These are phyloP conservation scores for Aspergillus ellipticus DNA, from an alignment of 495 filamentous ascomycete genomes.

Conservation along the genomic window DNA sequence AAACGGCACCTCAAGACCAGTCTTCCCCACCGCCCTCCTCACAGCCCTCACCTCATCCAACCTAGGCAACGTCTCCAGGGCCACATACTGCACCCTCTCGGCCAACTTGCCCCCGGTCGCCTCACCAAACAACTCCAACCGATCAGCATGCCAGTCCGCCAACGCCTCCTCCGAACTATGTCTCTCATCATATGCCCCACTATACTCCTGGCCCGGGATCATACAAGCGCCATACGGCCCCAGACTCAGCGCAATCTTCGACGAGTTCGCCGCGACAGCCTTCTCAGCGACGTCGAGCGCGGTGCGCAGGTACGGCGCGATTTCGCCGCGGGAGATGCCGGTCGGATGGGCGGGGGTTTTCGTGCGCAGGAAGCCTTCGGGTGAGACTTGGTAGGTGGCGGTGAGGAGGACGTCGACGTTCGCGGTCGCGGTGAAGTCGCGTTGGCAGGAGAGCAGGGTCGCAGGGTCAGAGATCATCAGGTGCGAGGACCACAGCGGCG, in stretches of 20 bases:
- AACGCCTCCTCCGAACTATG: conserved; percentile 42
- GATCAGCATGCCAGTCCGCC: conserved; percentile 51
- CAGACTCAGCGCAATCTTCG: conserved; percentile 47
- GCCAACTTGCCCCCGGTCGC: conserved; percentile 22
- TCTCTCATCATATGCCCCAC: conserved; percentile 51
- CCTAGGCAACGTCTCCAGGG: conserved; percentile 61
- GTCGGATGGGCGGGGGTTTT: conserved; percentile 20
- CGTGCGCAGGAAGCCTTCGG: conserved; percentile 48
- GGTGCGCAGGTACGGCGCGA: conserved; percentile 21
- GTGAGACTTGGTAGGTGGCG: conserved; percentile 61
- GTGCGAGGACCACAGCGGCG: conserved; percentile 64
- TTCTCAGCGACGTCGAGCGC: conserved; percentile 32
- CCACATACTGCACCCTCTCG: conserved; percentile 46
- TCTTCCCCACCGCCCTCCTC: conserved; percentile 29
- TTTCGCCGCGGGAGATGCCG: conserved; percentile 22
- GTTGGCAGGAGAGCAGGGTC: conserved; percentile 51
- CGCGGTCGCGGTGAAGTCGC: conserved; percentile 42
- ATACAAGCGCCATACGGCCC: conserved; percentile 65
- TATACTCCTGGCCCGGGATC: conserved; percentile 58
- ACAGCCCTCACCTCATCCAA: conserved; percentile 59
- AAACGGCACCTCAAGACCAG: conserved; percentile 25
- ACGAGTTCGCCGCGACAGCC: conserved; percentile 17
- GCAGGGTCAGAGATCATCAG: conserved; percentile 48
- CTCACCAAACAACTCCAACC: conserved; percentile 46
- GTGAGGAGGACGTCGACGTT: conserved; percentile 59